These are phyloP conservation scores for Piromyces finnis DNA, from an alignment of 192 early-diverging fungal genomes.

Conservation along the genomic window DNA sequence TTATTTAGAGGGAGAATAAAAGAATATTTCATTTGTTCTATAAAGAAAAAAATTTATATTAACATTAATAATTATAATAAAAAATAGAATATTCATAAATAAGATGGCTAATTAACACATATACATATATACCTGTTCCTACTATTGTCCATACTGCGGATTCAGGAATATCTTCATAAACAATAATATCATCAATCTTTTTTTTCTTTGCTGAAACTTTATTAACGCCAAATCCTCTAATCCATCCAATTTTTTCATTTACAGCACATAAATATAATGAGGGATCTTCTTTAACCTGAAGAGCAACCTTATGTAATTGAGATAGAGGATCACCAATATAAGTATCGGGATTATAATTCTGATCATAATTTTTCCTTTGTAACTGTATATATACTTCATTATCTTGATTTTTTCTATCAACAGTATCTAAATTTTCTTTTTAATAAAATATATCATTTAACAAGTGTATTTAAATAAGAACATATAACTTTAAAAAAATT, in stretches of 20 bases:
- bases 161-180: slow-evolving; percentile 73
- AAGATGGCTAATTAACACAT: no score
- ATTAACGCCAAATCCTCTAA: neutral
- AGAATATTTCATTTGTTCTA: neutral
- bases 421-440: no score
- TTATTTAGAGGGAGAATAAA: neutral
- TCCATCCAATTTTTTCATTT: slow-evolving; percentile 3
- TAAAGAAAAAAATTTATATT: no score
- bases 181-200: slow-evolving; percentile 9
- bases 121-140: slow-evolving; percentile 34
- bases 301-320: slow-evolving; percentile 78
- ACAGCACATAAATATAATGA: slow-evolving; percentile 29
- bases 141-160: slow-evolving; percentile 85
- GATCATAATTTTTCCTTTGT: neutral
- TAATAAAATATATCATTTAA: no score
- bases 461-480: no score
- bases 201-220: neutral
- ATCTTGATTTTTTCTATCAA: no score
- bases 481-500: no score
- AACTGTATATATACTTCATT: no score
- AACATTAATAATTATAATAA: neutral
- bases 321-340: slow-evolving; percentile 65
- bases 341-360: neutral
- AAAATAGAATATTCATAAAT: no score
- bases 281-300: slow-evolving; percentile 49